These are phyloP conservation scores for Infundibulicybe gibba DNA, from an alignment of 768 basidiomycete genomes.

Conservation along the genomic window DNA sequence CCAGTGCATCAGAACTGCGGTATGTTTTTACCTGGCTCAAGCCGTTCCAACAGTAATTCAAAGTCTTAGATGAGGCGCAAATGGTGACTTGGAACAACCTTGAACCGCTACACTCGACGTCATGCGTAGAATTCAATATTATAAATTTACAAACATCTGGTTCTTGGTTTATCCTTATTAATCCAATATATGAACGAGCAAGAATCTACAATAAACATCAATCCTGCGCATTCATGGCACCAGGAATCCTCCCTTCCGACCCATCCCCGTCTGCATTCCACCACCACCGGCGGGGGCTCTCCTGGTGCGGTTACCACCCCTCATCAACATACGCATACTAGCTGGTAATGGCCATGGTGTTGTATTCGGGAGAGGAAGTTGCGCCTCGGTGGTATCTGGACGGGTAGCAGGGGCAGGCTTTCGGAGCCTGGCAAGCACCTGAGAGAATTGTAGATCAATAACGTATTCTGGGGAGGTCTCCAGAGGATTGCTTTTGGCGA, in stretches of 20 bases:
- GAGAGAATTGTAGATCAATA: conserved; percentile 57
- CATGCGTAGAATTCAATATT: conserved; percentile 7
- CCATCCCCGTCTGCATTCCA: conserved; percentile 19
- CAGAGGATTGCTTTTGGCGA: conserved; percentile 19
- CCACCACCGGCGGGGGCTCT: conserved; percentile 1
- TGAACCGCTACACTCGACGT: background rate
- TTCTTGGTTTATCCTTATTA: no score
- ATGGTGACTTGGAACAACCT: conserved; percentile 16
- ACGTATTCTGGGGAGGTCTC: conserved; percentile 39
- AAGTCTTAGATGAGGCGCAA: conserved; percentile 27
- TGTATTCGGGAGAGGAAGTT: conserved; percentile 60
- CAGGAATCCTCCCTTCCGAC: conserved; percentile 27
- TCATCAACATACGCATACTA: conserved; percentile 48
- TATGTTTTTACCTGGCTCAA: conserved; percentile 31
- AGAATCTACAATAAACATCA: conserved; percentile 7
- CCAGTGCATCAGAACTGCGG: conserved; percentile 74
- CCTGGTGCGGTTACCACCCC: conserved; percentile 41
- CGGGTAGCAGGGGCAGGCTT: conserved; percentile 41
- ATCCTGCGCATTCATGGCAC: conserved; percentile 29
- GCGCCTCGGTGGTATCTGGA: conserved; percentile 21
- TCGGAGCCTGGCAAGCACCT: conserved; percentile 55
- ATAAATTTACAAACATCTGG: background rate
- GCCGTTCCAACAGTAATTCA: conserved; percentile 1
- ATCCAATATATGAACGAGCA: conserved; percentile 1
- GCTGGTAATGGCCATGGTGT: conserved; percentile 48